Evolutionary conservation across 2,329 filamentous ascomycete genomes (phyloP), one percentile per base, ranked within the genome.

Genomic region (Ophiostoma populinum): DNA sequence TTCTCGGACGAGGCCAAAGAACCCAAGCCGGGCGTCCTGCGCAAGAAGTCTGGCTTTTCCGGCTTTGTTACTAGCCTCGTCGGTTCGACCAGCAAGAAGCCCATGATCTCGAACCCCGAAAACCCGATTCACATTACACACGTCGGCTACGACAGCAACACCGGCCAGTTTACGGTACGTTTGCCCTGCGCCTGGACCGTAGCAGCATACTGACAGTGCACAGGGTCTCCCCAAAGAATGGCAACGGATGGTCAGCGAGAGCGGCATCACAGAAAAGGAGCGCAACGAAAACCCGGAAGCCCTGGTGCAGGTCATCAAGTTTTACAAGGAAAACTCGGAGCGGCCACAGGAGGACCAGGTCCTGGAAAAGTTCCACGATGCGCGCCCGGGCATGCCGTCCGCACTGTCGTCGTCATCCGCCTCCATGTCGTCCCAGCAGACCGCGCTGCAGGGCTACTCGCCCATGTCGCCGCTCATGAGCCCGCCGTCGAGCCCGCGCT

Each of bases 111-210:
- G n/a, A 82, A 85, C 24, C 90, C 90, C 36, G 86, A 93, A 56
- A 95, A 98, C 49, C 90, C 90, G 32, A 85, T 95, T 40, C 90
- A 95, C 58, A 82, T 98, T 48, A 95, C 87, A 38, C 90, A 98
- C 56, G 90, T 98, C 45, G 87, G 87, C 47, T 94, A 93, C 55
- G 87, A 98, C 57, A 92, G 90, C 58, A 70, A 81, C 49, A 95
- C 90, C 4, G 90, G 90, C 45, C 82, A 93, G 58, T 98, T 93
- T 55, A 95, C 87, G 39, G 85, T 92, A 65, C 51, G 15, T 21
- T 34, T 35, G 24, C 29, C 20, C 18, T 16, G 15, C 16, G 10
- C 13, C 30, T 34, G n/a, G 3, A 17, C 7, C 12, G n/a, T 3
- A n/a, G 5, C 19, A 13, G n/a, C 6, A 8, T 20, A 21, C 37